phyloP scores from a whole-genome alignment of 345 rosid species.

The Psidium friedrichsthalianum region DNA sequence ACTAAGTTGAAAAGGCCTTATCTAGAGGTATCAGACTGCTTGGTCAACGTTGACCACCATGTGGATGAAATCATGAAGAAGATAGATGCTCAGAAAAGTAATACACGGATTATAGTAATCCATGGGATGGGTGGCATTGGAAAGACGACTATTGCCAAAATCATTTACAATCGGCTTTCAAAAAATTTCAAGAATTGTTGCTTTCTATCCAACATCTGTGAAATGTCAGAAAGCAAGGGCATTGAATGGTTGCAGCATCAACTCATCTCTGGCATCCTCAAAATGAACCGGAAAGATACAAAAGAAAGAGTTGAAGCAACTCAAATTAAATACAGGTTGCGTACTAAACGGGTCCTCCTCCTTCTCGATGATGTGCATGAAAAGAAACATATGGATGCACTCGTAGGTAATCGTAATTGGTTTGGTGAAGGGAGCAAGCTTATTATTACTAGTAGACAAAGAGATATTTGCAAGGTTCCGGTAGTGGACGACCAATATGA shows the following conservation, averaged over 20 bases:
- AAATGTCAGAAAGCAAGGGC: accelerated
- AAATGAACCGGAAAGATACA: accelerated
- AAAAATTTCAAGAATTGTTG: background rate
- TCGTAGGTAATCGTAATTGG: background rate
- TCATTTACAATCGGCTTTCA: background rate
- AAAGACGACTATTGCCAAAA: background rate
- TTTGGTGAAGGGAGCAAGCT: background rate
- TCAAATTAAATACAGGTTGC: accelerated
- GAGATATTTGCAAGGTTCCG: accelerated
- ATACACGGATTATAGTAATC: accelerated
- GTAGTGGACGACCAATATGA: background rate
- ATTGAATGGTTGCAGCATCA: accelerated
- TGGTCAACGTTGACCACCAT: accelerated
- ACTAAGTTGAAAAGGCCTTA: background rate
- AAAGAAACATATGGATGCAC: background rate
- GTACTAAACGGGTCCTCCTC: accelerated
- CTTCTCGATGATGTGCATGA: background rate
- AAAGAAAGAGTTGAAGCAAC: accelerated
- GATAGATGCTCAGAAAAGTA: background rate
- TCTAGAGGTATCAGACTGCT: accelerated
- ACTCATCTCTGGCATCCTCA: accelerated
- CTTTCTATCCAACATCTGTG: background rate
- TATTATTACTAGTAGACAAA: background rate
- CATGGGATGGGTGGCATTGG: background rate
- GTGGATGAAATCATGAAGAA: accelerated